Evolutionary conservation across 352 stramenopile species (phyloP), one percentile per base, ranked within the genome.

Genomic region (Albugo candida): DNA sequence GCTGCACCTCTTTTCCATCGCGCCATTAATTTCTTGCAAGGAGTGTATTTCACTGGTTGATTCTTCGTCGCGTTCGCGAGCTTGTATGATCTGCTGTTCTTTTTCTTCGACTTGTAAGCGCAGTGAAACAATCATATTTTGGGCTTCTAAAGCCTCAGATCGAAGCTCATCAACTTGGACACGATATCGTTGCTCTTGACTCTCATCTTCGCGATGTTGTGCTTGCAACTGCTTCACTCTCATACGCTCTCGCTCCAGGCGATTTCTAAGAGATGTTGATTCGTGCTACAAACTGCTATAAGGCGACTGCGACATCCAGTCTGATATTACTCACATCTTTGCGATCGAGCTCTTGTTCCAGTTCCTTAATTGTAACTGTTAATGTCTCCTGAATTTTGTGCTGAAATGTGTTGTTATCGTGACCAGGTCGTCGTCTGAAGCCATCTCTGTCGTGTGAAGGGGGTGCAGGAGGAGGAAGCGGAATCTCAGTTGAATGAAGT

Each of bases 301-400:
- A 45, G 18, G 10, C 2, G 36, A 18, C 14, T 42, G 11, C n/a
- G 6, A 5, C 19, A 16, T 31, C 31, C 21, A 14, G 37, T 36
- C 5, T 47, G 14, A 13, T 39, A 14, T 2, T 14, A 39, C n/a
- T 16, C 34, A 73, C 64, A 37, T 89, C 69, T 59, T 83, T 84
- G 24, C 59, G 59, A 1, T 51, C 64, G 6, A 89, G 54, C 24
- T 86, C 76, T n/a, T 86, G 67, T 45, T 89, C 71, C 1, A 89
- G 65, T 45, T 89, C 76, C 11, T 79, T 59, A 21, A 89, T 82
- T 1, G 76, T 86, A 37, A 65, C 61, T 38, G 65, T 66, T 16
- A 89, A 49, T 11, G 76, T 86, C 11, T 64, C 51, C 18, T 86
- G 67, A 44, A 89, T 86, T 46, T 82, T 83, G 1, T 64, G 52